A percentile compares a stretch with the other conserved stretches of the same genome.
These are phyloP conservation scores for Fusarium brevicatenulatum DNA, from an alignment of 2,329 filamentous ascomycete species.

Conservation along the genomic window DNA sequence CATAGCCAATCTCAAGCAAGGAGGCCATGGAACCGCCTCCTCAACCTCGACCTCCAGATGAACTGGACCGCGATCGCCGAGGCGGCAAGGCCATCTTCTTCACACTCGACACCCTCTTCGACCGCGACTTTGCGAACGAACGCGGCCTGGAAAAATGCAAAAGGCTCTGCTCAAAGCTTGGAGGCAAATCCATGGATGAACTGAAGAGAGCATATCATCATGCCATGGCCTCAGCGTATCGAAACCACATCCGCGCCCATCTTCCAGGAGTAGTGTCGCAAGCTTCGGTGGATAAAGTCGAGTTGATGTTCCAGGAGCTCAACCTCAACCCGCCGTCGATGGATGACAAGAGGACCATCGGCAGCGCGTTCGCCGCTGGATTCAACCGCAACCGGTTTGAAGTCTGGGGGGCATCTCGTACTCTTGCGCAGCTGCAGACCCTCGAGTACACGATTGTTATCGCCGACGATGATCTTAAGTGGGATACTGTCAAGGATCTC, in stretches of 20 bases:
- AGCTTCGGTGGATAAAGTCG: not conserved
- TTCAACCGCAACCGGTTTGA: not conserved
- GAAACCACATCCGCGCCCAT: not conserved
- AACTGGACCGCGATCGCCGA: not conserved
- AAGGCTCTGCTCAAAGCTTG: accelerated
- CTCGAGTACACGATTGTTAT: not conserved
- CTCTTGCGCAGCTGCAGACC: not conserved
- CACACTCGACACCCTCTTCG: not conserved
- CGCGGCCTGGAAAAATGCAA: not conserved
- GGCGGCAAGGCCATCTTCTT: not conserved
- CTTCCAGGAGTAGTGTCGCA: accelerated
- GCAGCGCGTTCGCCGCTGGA: not conserved
- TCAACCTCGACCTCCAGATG: not conserved
- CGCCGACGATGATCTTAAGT: not conserved
- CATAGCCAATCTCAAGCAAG: not conserved
- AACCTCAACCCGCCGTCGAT: accelerated
- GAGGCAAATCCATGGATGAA: not conserved
- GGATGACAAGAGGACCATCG: accelerated
- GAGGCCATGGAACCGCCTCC: not conserved
- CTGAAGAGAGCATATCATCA: not conserved
- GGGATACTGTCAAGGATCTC: not conserved
- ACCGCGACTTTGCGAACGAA: not conserved
- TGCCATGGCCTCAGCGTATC: not conserved
- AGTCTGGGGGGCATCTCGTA: accelerated
- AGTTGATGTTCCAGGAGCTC: not conserved